Base-by-base conservation (phyloP, 2,329 filamentous ascomycete species). In the Phoma herbarum region DNA sequence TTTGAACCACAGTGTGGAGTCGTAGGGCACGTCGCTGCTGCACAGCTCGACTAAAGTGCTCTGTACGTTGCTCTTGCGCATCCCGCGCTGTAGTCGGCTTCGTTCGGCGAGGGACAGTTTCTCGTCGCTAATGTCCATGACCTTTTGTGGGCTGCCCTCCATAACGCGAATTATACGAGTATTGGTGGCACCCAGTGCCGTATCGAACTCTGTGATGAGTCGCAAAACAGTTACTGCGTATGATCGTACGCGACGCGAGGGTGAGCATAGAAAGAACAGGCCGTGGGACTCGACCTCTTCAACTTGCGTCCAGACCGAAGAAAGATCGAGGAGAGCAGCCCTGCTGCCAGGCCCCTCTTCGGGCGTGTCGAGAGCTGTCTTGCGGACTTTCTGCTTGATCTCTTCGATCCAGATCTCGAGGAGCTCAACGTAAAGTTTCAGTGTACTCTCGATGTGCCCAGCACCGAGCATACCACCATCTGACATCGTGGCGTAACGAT, bases 361-460 rank as follows among this genome's bases (percentile, higher is more conserved):
- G 3, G 84, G 65, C 4, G 78, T 82, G 28, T 92, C 88, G 1
- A 86, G 81, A 6, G 86, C 84, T 8, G 88, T 89, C 60, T 93
- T 91, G 64, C 88, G 89, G 2, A 88, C 91, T 72, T 95, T 97
- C 63, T 90, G 88, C 71, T 91, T 90, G 62, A 99, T 96, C 72
- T 98, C 94, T 62, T 97, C 93, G 50, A 97, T 96, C 96, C 96
- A 99, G 37, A 99, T 97, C 62, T 93, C 89, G 12, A 99, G 83
- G 5, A 99, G 81, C 77, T 99, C 93, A 26, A 98, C 92, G 70
- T 99, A 99, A 11, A 99, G 83, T 62, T 90, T 89, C 20, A 99
- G 78, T 0, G 95, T 99, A 66, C 89, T 97, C 75, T 99, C 95
- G 57, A 99, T 97, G 71, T 99, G 95, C 4, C 90, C 91, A 31